Evolutionary conservation across 805 yeast genomes (phyloP), one percentile per base, ranked within the genome.

Genomic region (Kodamaea neixiangensis): DNA sequence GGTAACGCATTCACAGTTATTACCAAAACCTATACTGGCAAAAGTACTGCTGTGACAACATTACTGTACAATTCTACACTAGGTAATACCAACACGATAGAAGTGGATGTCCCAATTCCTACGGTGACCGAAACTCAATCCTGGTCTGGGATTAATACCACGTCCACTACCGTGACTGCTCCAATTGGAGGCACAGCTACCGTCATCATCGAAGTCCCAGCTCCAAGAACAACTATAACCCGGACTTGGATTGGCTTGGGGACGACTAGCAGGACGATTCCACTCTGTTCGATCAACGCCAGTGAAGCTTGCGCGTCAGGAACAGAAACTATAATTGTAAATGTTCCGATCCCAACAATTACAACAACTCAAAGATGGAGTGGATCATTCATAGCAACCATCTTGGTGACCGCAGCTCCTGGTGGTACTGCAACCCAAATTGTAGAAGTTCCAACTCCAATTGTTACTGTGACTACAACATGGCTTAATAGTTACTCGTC

Each of bases 11-110:
- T 54, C 10, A 44, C 39, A 14, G 11, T 48, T 25, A 46, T 43
- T 29, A 57, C 62, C 7, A 35, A 45, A 22, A 58, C 62, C 15
- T 58, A 56, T 54, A 50, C 62, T 19, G 57, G 56, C 4, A 19
- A 13, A 25, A 48, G 47, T 3, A 38, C 53, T 7, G 50, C 48
- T 6, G 39, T 54, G 10, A 52, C 58, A 11, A 40, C 35, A 11
- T 31, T 55, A 11, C 51, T 44, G 10, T 46, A 51, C 33, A 44
- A 42, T 18, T 35, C 47, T 21, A 49, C 34, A 2, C 18, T 19
- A 4, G 59, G 58, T 11, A 49, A 42, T 21, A 60, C 59, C 3
- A 60, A 65, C 1, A 53, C 51, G 11, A 51, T 21, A 38, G 44
- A 10, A 19, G 47, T 11, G 14, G 51, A 54, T 7, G 57, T 59